Conservation (phyloP, 768 basidiomycete species). For the Agaricus sinodeliciosus region DNA sequence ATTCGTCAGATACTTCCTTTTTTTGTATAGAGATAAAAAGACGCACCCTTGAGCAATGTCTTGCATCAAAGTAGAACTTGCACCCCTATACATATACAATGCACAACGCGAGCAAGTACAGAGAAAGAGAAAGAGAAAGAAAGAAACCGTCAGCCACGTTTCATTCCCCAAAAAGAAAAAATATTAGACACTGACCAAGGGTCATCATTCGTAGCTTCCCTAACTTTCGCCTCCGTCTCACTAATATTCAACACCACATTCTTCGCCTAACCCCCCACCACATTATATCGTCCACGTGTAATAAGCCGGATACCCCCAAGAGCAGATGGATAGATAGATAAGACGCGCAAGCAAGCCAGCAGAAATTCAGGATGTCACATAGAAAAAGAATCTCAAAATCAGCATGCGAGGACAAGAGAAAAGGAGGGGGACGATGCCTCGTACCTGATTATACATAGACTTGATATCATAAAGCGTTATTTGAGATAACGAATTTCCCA, state of each 20-base stretch:
- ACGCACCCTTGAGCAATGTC: slow-evolving; percentile 92
- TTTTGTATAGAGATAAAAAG: no score
- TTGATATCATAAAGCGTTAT: slow-evolving; percentile 92
- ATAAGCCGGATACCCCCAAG: no score
- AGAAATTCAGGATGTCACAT: no score
- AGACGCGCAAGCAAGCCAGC: background rate
- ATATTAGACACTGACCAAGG: slow-evolving; percentile 48
- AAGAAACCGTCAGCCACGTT: no score
- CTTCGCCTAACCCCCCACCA: slow-evolving; percentile 60
- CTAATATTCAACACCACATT: slow-evolving; percentile 94
- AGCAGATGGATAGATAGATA: no score
- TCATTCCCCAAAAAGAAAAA: no score
- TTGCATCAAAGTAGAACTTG: slow-evolving; percentile 96
- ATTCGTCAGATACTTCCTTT: no score
- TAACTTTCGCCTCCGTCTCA: no score
- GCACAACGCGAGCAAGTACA: no score
- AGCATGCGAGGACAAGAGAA: background rate
- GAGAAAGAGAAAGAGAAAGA: no score
- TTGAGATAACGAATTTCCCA: slow-evolving; percentile 71
- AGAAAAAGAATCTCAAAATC: no score
- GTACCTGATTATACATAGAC: slow-evolving; percentile 87
- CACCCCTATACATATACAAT: slow-evolving; percentile 60
- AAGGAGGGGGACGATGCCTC: background rate
- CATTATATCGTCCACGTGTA: slow-evolving; percentile 10
- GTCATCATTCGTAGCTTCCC: no score